phyloP scores from a whole-genome alignment of 2,329 filamentous ascomycete genomes.

The Pleurostoma richardsiae region DNA sequence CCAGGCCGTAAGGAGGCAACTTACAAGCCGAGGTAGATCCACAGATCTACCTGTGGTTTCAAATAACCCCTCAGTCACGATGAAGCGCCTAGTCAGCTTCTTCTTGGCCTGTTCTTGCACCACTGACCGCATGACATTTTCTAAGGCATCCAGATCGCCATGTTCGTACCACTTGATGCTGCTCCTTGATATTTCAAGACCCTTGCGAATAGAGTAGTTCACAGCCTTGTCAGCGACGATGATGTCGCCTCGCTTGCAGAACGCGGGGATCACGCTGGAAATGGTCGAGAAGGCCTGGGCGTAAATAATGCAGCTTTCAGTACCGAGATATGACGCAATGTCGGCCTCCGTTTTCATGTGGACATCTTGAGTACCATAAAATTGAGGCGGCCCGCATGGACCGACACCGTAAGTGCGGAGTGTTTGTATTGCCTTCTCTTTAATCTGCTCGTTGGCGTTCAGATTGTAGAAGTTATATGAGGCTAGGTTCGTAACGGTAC shows the following conservation, averaged over 20 bases:
- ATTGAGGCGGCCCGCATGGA: conserved; percentile 92
- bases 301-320: conserved; percentile 87
- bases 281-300: conserved; percentile 95
- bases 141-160: conserved; percentile 91
- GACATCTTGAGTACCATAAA: conserved; percentile 97
- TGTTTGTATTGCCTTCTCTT: conserved; percentile 91
- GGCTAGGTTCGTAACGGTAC: conserved; percentile 87
- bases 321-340: conserved; percentile 84
- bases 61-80: conserved; percentile 92
- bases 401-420: conserved; percentile 94
- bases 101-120: conserved; percentile 79
- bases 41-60: conserved; percentile 84
- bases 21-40: conserved; percentile 78
- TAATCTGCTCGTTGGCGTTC: conserved; percentile 84
- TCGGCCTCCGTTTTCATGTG: conserved; percentile 96
- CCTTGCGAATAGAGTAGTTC: conserved; percentile 92
- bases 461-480: conserved; percentile 99
- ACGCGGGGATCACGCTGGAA: conserved; percentile 92
- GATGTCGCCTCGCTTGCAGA: conserved; percentile 94
- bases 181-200: conserved; percentile 87
- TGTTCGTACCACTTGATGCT: conserved; percentile 93
- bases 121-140: conserved; percentile 77
- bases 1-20: conserved; percentile 16
- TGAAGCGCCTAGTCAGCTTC: conserved; percentile 85
- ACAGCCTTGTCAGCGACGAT: conserved; percentile 93